Evolutionary conservation across 192 early-diverging fungal genomes (phyloP), one percentile per base, ranked within the genome.

Genomic region (Glomus cerebriforme): DNA sequence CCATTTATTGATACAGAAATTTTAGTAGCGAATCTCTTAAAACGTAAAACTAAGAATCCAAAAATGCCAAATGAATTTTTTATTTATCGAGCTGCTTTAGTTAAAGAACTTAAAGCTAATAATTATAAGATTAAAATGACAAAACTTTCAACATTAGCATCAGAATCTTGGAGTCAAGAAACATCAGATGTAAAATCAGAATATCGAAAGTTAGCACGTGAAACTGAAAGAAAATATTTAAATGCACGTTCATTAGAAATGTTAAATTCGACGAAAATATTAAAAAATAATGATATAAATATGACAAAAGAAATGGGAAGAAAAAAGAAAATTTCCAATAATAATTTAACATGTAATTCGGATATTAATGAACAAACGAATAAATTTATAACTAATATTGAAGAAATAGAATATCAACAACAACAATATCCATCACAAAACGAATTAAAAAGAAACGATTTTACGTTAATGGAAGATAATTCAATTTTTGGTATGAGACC

Each of bases 31-130:
- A 73, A 73, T 12, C 26, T 63, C 19, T 63, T 39, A 63, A 59
- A 45, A 5, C 22, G 27, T 3, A 47, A 73, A 54, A 15, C 59
- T 13, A 59, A 59, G 12, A 26, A 27, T 24, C 58, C 74, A 39
- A 59, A 62, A 66, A 27, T 67, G 35, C 64, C 64, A 27, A 77
- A 77, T 54, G 76, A 64, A 67, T 77, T 66, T 66, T 67, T 77
- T 35, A 77, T 77, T 67, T 77, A 77, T 54, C 62, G 76, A 3
- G 27, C 24, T 1, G 64, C 62, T 10, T 66, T 66, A 22, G 76
- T 77, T 17, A 24, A 77, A 67, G 43, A 39, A 64, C 27, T 67
- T 24, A 64, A 77, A 22, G n/a, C 22, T 7, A 22, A 31, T 10
- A 54, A 54, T 32, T 39, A 47, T 43, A 39, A 27, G 19, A 24